Evolutionary conservation across 2,329 filamentous ascomycete genomes (phyloP).

Genomic region (Fusarium longipes): DNA sequence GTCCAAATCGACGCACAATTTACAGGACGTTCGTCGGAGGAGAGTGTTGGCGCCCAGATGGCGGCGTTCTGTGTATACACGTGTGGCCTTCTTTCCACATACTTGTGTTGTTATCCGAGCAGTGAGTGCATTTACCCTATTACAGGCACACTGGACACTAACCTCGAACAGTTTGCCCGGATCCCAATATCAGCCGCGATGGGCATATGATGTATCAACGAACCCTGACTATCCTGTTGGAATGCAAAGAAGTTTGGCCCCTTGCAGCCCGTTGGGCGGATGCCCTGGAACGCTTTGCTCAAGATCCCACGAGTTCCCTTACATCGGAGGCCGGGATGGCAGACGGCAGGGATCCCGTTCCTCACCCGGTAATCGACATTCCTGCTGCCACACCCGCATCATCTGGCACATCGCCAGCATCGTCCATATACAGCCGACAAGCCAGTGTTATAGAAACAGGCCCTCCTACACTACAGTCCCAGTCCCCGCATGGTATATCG

Average conservation of each 20-base stretch:
- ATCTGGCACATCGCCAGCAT: conserved; percentile 33
- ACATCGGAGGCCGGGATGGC: conserved; percentile 62
- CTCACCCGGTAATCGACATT: conserved; percentile 34
- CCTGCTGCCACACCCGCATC: conserved; percentile 28
- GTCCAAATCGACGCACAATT: conserved; percentile 65
- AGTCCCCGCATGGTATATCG: conserved; percentile 26
- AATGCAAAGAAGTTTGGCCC: conserved; percentile 64
- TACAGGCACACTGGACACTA: conserved; percentile 4
- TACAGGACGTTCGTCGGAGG: conserved; percentile 57
- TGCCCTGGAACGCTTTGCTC: conserved; percentile 60
- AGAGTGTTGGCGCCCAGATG: conserved; percentile 65
- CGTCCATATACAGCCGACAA: conserved; percentile 28
- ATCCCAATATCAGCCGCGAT: conserved; percentile 53
- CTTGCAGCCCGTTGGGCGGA: conserved; percentile 65
- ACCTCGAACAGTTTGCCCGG: conserved; percentile 55
- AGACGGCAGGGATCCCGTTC: conserved; percentile 56
- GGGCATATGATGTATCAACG: conserved; percentile 60
- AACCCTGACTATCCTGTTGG: conserved; percentile 58
- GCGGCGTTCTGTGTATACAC: conserved; percentile 66
- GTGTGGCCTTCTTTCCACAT: conserved; percentile 64
- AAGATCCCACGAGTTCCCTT: conserved; percentile 56
- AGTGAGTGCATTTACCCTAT: conserved; percentile 50
- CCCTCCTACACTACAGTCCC: conserved; percentile 24
- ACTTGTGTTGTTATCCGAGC: conserved; percentile 63
- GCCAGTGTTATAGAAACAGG: conserved; percentile 22